These are phyloP conservation scores for Neurospora tetraspora DNA, from an alignment of 495 filamentous ascomycete genomes.

Conservation along the genomic window DNA sequence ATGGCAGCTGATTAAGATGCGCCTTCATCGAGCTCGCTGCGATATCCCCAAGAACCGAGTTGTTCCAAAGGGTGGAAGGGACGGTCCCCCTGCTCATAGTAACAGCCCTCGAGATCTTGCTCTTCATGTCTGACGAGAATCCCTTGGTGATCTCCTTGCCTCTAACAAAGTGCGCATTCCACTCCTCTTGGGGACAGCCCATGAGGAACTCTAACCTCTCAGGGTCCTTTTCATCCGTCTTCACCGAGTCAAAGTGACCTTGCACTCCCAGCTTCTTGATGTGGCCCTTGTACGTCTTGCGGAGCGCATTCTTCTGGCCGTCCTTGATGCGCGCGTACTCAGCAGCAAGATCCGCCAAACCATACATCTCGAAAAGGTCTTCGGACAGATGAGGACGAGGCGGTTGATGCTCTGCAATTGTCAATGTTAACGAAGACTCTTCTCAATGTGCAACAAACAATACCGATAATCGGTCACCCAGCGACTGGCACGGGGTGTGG, in stretches of 20 bases:
- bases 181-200: slow-evolving; percentile 44
- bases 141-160: slow-evolving; percentile 49
- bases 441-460: slow-evolving; percentile 6
- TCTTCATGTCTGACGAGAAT: slow-evolving; percentile 19
- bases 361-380: slow-evolving; percentile 44
- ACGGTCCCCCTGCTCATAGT: slow-evolving; percentile 40
- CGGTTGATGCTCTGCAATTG: slow-evolving; percentile 35
- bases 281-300: slow-evolving; percentile 50
- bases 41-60: slow-evolving; percentile 43
- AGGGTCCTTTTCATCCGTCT: slow-evolving; percentile 29
- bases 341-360: slow-evolving; percentile 36
- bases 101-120: slow-evolving; percentile 32
- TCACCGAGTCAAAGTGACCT: slow-evolving; percentile 43
- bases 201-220: slow-evolving; percentile 37
- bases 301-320: slow-evolving; percentile 45
- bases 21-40: slow-evolving; percentile 23
- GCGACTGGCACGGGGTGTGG: neutral
- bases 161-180: slow-evolving; percentile 37
- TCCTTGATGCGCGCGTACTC: slow-evolving; percentile 45
- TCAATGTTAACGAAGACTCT: slow-evolving; percentile 40
- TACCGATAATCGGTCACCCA: slow-evolving; percentile 10
- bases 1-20: slow-evolving; percentile 21
- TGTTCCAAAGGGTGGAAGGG: slow-evolving; percentile 39
- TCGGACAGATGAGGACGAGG: slow-evolving; percentile 30
- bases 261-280: slow-evolving; percentile 44